Evolutionary conservation across 1,139 yeast species (phyloP), one percentile per base, ranked within the genome.

Genomic region (Zygosaccharomyces sapae): DNA sequence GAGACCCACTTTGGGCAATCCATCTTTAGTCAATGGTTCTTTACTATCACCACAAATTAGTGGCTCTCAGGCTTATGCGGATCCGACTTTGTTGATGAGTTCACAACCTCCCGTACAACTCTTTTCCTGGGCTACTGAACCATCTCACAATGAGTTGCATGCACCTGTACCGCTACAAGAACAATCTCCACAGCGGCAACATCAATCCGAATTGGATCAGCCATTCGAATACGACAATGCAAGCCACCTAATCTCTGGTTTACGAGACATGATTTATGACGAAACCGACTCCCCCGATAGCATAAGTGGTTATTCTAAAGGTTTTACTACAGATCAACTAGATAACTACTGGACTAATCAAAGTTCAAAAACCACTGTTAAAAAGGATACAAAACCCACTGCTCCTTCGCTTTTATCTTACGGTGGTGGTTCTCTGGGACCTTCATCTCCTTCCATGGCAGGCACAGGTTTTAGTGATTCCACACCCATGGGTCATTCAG

Each of bases 261-360:
- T 64, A 24, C 61, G 63, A 52, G 60, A 62, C 49, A 61, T 64
- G 58, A 62, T 64, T 13, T 57, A 54, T 42, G 64, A 62, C 33
- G 68, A 63, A 39, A 52, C 57, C 1, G 67, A 62, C 34, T 52
- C 53, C 39, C 59, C 63, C 7, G 63, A 61, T 18, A 54, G 53
- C 13, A 55, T 59, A n/a, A 61, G 62, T 37, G 59, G 58, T 22
- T 60, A 57, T 39, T 61, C 67, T 3, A 62, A 57, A 42, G 58
- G 61, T 1, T 64, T 61, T 41, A 64, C 68, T 8, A 62, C 58
- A 1, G 67, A 61, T 41, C 64, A 64, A 49, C 44, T 64, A 30
- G 68, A 64, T 45, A 59, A 57, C 37, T 64, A 61, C 47, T 64
- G 68, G 68, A 51, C 50, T 6, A 54, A 44, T 16, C 58, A 55